Conservation (phyloP, 2,329 filamentous ascomycete species). For the Zasmidium angulare region DNA sequence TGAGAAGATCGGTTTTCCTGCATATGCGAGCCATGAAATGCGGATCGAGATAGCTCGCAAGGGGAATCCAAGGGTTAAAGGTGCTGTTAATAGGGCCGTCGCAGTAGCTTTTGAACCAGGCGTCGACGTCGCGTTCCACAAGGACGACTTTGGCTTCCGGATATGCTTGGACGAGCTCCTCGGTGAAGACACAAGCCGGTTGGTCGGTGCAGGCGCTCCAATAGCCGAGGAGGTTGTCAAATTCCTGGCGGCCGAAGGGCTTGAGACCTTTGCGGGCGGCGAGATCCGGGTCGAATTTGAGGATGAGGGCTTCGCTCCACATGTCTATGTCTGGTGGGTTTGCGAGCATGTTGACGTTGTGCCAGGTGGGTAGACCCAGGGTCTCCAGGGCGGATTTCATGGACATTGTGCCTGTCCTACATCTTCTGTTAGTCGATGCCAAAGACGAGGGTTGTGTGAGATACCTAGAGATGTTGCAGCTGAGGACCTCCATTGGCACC, state of each 20-base stretch:
- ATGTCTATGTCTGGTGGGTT: slow-evolving; percentile 11
- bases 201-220: slow-evolving; percentile 39
- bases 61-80: background rate
- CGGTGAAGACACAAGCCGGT: slow-evolving; percentile 16
- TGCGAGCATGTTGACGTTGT: slow-evolving; percentile 9
- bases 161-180: slow-evolving; percentile 17
- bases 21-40: background rate
- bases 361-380: slow-evolving; percentile 9
- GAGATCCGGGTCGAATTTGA: slow-evolving; percentile 39
- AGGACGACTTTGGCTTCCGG: slow-evolving; percentile 19
- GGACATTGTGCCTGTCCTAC: slow-evolving; percentile 2
- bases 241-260: slow-evolving; percentile 46
- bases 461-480: slow-evolving; percentile 1
- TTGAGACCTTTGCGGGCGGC: slow-evolving; percentile 52
- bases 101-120: slow-evolving; percentile 24
- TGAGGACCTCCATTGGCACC: slow-evolving; percentile 8
- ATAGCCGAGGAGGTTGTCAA: slow-evolving; percentile 64
- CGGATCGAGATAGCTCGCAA: slow-evolving; percentile 1
- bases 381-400: slow-evolving; percentile 7
- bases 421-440: background rate
- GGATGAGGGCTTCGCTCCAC: slow-evolving; percentile 12
- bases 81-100: background rate
- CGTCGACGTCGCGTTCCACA: slow-evolving; percentile 57
- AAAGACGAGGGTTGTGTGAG: background rate
- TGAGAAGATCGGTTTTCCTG: background rate